Evolutionary conservation across 176 grass and related monocot species (phyloP).

Genomic region (Aegilops speltoides): DNA sequence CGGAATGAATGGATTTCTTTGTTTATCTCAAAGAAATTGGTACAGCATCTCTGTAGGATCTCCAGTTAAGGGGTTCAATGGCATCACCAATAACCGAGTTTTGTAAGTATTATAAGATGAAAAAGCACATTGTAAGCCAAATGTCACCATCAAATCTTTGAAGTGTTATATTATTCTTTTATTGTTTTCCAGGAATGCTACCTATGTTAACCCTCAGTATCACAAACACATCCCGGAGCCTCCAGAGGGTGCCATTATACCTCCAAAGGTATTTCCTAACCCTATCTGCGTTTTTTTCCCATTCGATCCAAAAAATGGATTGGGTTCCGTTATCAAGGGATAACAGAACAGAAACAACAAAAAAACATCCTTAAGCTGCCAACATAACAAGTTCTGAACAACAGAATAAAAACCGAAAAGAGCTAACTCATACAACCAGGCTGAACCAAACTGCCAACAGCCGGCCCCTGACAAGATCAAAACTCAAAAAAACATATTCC

Average conservation of each 20-base stretch:
- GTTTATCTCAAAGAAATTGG: constrained; percentile 74
- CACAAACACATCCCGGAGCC: constrained; percentile 88
- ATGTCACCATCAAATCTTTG: constrained; percentile 15
- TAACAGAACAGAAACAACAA: too few species aligned
- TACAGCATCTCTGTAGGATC: constrained; percentile 47
- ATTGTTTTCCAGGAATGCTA: constrained; percentile 70
- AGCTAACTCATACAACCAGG: too few species aligned
- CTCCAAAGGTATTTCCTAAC: constrained; percentile 65
- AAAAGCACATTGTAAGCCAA: constrained; percentile 22
- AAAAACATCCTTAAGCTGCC: too few species aligned
- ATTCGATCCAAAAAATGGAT: too few species aligned
- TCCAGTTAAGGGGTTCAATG: constrained; percentile 76
- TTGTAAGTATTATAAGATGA: constrained; percentile 57
- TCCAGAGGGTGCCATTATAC: constrained; percentile 74
- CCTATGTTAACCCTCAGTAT: constrained; percentile 77
- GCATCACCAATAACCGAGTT: constrained; percentile 78
- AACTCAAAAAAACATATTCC: too few species aligned
- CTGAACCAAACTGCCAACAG: too few species aligned
- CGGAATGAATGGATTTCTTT: constrained; percentile 97
- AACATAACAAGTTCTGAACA: too few species aligned
- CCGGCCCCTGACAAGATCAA: too few species aligned
- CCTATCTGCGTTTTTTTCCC: neutral
- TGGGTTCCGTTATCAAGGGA: too few species aligned
- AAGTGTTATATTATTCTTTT: constrained; percentile 18
- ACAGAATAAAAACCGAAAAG: too few species aligned